Percentiles rank a stretch among this genome's conserved stretches.
phyloP scores from a whole-genome alignment of 495 filamentous ascomycete species.

The Thermothielavioides terrestris region DNA sequence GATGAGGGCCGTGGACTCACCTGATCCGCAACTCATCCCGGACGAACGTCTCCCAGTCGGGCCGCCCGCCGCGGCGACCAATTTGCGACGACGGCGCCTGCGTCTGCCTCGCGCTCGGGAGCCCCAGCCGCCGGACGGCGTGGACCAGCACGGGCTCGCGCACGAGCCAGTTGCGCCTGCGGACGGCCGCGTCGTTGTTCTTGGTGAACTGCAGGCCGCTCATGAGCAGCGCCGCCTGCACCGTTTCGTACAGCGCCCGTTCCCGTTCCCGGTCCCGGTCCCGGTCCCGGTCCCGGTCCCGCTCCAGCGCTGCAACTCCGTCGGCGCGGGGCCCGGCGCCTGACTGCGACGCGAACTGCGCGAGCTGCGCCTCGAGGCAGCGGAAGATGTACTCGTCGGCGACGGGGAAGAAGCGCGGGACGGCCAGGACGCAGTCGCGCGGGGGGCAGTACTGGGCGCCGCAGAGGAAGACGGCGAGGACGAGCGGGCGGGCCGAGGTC shows the following conservation, averaged over 20 bases:
- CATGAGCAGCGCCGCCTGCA: slow-evolving; percentile 10
- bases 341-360: too few species aligned
- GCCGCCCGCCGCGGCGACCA: background rate
- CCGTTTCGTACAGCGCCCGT: background rate
- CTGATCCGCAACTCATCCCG: slow-evolving; percentile 5
- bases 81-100: too few species aligned
- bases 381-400: slow-evolving; percentile 3
- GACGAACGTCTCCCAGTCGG: background rate
- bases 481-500: background rate
- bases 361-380: background rate
- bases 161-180: background rate
- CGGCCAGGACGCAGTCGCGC: background rate
- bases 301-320: too few species aligned
- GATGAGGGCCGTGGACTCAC: background rate
- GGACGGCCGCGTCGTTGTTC: background rate
- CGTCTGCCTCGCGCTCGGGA: background rate
- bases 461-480: background rate
- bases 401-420: background rate
- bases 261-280: background rate
- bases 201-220: slow-evolving; percentile 3
- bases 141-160: background rate
- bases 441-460: background rate
- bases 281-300: background rate
- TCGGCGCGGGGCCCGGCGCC: too few species aligned
- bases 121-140: slow-evolving; percentile 1